Conservation (phyloP, 441 rosid species). For the Adansonia grandidieri region DNA sequence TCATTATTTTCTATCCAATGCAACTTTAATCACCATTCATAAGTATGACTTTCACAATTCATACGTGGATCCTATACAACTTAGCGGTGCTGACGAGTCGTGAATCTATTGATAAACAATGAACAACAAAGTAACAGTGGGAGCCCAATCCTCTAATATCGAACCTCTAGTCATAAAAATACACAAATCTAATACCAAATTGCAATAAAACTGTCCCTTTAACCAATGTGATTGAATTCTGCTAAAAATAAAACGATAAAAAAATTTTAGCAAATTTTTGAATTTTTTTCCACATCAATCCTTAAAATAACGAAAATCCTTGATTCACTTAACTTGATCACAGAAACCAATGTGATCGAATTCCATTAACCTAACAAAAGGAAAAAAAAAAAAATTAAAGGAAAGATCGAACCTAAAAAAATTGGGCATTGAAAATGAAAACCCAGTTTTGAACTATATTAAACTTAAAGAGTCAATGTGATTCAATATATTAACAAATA, state of each 20-base stretch:
- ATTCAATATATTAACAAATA: conserved; percentile 3
- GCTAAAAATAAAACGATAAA: background rate
- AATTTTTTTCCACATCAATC: background rate
- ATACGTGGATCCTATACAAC: background rate
- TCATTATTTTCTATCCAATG: background rate
- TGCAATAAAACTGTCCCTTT: background rate
- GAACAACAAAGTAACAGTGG: background rate
- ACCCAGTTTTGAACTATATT: conserved; percentile 9
- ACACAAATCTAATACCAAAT: background rate
- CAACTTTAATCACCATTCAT: background rate
- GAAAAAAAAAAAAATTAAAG: background rate
- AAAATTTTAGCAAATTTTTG: background rate
- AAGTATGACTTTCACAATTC: background rate
- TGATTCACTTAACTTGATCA: conserved; percentile 20
- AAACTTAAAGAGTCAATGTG: background rate
- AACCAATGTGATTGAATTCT: conserved; percentile 9
- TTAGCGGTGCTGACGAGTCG: background rate
- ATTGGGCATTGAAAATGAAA: background rate
- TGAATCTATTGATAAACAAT: background rate
- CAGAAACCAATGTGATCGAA: conserved; percentile 20
- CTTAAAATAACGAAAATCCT: background rate
- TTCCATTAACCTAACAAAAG: background rate
- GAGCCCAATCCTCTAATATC: conserved; percentile 10
- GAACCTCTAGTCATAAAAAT: background rate
- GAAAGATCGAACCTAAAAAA: background rate